Conservation (phyloP, 306 rosid genomes). For the Hippophae tibetana region DNA sequence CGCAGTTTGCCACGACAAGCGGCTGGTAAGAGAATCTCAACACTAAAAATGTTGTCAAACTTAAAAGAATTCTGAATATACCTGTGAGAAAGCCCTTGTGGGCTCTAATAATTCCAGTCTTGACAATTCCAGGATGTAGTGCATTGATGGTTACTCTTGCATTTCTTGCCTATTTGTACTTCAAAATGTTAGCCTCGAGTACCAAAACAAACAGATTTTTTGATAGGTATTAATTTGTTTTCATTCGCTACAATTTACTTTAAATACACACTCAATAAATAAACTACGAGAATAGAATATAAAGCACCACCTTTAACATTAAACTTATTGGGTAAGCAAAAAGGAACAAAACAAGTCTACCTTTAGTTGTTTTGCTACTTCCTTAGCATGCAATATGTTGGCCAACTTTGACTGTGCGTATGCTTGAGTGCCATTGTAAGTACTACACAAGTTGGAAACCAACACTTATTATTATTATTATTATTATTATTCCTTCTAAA, state of each 20-base stretch:
- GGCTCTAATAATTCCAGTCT: conserved; percentile 75
- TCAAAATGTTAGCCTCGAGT: not conserved
- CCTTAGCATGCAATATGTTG: conserved; percentile 72
- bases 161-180: conserved; percentile 47
- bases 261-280: too few relatives aligned
- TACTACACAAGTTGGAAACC: conserved; percentile 36
- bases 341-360: conserved; percentile 13
- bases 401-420: conserved; percentile 91
- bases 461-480: not conserved
- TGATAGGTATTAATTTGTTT: too few relatives aligned
- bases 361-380: conserved; percentile 70
- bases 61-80: not conserved
- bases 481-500: not conserved
- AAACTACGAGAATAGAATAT: too few relatives aligned
- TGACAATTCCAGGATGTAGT: conserved; percentile 87
- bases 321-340: too few relatives aligned
- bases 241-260: too few relatives aligned
- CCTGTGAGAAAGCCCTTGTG: conserved; percentile 75
- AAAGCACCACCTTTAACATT: too few relatives aligned
- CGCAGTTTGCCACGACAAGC: too few relatives aligned
- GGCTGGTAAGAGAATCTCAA: too few relatives aligned
- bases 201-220: too few relatives aligned
- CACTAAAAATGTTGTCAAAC: not conserved
- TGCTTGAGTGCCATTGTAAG: conserved; percentile 71
- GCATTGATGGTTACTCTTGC: conserved; percentile 82